phyloP scores from a whole-genome alignment of 2,329 filamentous ascomycete species.

The Fusarium falciforme region DNA sequence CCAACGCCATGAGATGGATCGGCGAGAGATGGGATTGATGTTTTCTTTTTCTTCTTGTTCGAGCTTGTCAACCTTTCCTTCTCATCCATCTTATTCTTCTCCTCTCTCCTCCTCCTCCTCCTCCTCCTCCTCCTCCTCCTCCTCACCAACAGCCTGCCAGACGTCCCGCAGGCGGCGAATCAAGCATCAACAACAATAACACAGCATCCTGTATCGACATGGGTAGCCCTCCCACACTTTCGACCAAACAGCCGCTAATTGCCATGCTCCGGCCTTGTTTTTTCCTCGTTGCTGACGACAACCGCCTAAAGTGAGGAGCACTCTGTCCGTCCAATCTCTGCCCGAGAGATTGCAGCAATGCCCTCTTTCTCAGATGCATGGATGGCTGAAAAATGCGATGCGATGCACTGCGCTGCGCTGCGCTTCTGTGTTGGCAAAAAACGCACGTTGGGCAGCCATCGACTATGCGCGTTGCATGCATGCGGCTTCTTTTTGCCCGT shows the following conservation, averaged over 20 bases:
- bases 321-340: conserved; percentile 10
- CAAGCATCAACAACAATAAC: conserved; percentile 19
- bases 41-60: background rate
- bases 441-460: background rate
- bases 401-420: background rate
- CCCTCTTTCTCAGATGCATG: background rate
- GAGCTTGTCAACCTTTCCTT: background rate
- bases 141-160: background rate
- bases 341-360: conserved; percentile 19
- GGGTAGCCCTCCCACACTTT: conserved; percentile 32
- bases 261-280: conserved; percentile 31
- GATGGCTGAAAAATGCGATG: background rate
- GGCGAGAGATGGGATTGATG: background rate
- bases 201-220: conserved; percentile 19
- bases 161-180: conserved; percentile 3
- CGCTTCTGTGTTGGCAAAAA: background rate
- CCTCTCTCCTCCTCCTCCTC: background rate
- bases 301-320: conserved; percentile 25
- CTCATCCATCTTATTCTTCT: background rate
- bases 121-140: background rate
- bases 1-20: conserved; percentile 12
- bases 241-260: conserved; percentile 28
- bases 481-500: background rate
- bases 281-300: conserved; percentile 40
- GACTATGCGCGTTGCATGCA: background rate